Conservation (phyloP, 768 basidiomycete species). For the Psilocybe azurescens region DNA sequence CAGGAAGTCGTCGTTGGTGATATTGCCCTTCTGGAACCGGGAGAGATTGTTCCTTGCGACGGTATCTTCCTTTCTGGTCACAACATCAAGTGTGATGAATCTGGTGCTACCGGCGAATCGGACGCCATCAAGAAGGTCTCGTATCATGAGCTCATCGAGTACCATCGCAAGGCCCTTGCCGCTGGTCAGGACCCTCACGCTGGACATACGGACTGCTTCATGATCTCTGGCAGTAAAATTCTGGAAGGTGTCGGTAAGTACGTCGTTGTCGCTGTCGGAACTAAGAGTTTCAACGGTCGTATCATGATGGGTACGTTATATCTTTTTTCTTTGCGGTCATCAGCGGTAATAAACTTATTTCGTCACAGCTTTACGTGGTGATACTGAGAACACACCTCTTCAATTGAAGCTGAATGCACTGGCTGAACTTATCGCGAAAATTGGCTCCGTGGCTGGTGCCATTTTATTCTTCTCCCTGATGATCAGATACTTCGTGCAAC, state of each 20-base stretch:
- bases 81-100: slow-evolving; percentile 95
- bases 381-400: slow-evolving; percentile 88
- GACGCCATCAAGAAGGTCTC: slow-evolving; percentile 91
- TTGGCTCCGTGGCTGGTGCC: slow-evolving; percentile 83
- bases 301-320: slow-evolving; percentile 90
- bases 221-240: slow-evolving; percentile 92
- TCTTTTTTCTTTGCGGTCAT: not conserved
- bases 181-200: slow-evolving; percentile 33
- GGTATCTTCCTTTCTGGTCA: slow-evolving; percentile 93
- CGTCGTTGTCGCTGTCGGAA: slow-evolving; percentile 91
- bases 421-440: slow-evolving; percentile 95
- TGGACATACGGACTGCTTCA: slow-evolving; percentile 86
- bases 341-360: not conserved
- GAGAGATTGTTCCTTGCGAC: slow-evolving; percentile 95
- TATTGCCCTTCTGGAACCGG: slow-evolving; percentile 89
- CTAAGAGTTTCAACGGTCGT: slow-evolving; percentile 92
- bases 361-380: slow-evolving; percentile 77
- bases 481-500: slow-evolving; percentile 94
- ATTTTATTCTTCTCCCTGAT: slow-evolving; percentile 83
- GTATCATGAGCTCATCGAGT: slow-evolving; percentile 73
- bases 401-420: slow-evolving; percentile 92
- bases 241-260: slow-evolving; percentile 94
- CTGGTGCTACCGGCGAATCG: slow-evolving; percentile 94
- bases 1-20: slow-evolving; percentile 95
- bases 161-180: slow-evolving; percentile 40